Base-by-base conservation (phyloP, 768 basidiomycete species). In the Clavulina sp. region DNA sequence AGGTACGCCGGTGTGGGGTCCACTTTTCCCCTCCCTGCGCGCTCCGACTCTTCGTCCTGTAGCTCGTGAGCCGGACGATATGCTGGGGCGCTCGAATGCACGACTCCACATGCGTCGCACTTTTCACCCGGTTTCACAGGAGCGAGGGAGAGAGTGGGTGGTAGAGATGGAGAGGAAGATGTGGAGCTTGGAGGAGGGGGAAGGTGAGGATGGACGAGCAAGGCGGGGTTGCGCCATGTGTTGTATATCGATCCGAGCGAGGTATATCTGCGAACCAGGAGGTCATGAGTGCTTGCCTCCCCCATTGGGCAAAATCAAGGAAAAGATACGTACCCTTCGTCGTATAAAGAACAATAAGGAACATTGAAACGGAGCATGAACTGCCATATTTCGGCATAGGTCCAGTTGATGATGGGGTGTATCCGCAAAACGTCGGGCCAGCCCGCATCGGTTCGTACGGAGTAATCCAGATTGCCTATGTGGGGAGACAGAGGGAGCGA, bases 401-500 rank as follows among this genome's bases (percentile, higher is more conserved):
- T 72, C 95, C 95, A 99, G 62, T 96, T 81, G 52, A 99, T 84
- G 59, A 99, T 83, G 0, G 95, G 95, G 61, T 97, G 92, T 19
- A 97, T 76, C 19, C 95, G 78, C 62, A 88, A 81, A 58, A 89
- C 89, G 3, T 62, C 59, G 4, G 95, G 93, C 95, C 95, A 99
- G 51, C 73, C 81, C 0, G 76, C 68, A 64, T 99, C 95, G 3
- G 91, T 95, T 63, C 76, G 81, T 56, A 79, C 81, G 51, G 75
- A 73, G 59, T 78, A 74, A 0, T 76, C 72, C 52, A 95, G 72
- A n/a, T 65, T 75, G 3, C 77, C 88, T 92, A 54, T 26, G 28
- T 23, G n/a, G 4, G 40, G 21, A 54, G 2, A 23, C 38, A 31
- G 9, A n/a, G n/a, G 3, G 38, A 53, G 19, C 31, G 5, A 48